Evolutionary conservation across 2,329 filamentous ascomycete species (phyloP), one percentile per base, ranked within the genome.

Genomic region (Fusarium anguioides): DNA sequence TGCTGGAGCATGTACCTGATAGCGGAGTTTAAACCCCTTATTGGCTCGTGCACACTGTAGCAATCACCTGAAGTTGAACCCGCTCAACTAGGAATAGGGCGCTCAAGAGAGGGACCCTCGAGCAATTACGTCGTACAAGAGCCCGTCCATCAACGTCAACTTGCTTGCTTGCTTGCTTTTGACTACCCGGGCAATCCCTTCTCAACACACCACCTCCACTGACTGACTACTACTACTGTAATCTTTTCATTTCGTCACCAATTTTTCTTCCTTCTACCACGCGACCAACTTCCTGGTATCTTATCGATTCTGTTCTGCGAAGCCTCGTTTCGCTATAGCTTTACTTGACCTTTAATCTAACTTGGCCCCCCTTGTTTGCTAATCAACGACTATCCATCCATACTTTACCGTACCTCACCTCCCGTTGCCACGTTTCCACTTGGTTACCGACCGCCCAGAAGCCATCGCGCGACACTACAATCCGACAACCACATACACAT

Each of bases 401-500:
- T 31, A 31, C 29, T 31, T 12, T 41, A 49, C 46, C 26, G 35
- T 26, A 41, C 35, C 27, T 18, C 39, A 39, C 41, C 35, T 47
- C 37, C 40, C 56, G 50, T 68, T 68, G 66, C 70, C 70, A 71
- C 70, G 66, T 73, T 71, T 71, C 70, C 70, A 65, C 67, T 71
- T 67, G 58, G 46, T 37, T 57, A 58, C 53, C 46, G 59, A 58
- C 53, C 46, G 59, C 50, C 54, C 39, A 41, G 36, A 53, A 54
- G 53, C 48, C 55, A 66, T 72, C 69, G 61, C 71, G 60, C 71
- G 60, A 72, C 63, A 68, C 62, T 37, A 14, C 65, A 59, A 55
- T 48, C 53, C 47, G 36, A 29, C 55, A 47, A 41, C 52, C 37
- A 58, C 42, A 49, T n/a, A n/a, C 36, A 37, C 35, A 26, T 50